Conservation (phyloP, 1,139 yeast species). For the Zygoascus hellenicus region DNA sequence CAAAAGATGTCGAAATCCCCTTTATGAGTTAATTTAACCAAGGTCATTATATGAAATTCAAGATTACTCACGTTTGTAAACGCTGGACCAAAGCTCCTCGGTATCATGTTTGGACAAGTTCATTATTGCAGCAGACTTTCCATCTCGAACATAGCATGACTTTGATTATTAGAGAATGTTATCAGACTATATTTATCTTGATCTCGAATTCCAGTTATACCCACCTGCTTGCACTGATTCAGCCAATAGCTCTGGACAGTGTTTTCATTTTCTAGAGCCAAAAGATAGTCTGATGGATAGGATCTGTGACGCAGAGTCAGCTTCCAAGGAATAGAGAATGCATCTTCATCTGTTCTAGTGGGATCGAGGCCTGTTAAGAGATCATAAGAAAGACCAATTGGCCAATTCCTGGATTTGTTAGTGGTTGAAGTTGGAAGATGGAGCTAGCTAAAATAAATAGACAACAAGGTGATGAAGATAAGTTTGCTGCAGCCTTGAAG, state of each 20-base stretch:
- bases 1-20: conserved; percentile 36
- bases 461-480: no score
- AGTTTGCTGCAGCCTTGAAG: no score
- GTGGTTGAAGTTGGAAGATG: no score
- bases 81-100: conserved; percentile 50
- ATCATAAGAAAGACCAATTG: conserved; percentile 69
- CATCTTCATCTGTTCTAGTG: conserved; percentile 11
- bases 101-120: conserved; percentile 59
- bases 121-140: conserved; percentile 73
- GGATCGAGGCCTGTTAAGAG: conserved; percentile 40
- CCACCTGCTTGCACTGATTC: conserved; percentile 75
- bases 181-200: no score
- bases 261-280: conserved; percentile 39
- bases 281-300: conserved; percentile 49
- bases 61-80: conserved; percentile 28
- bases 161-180: neutral
- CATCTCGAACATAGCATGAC: conserved; percentile 53
- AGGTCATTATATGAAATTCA: neutral
- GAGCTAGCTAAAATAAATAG: no score
- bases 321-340: conserved; percentile 42
- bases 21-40: conserved; percentile 6
- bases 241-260: conserved; percentile 52
- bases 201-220: no score
- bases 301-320: conserved; percentile 41
- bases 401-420: conserved; percentile 47